These are phyloP conservation scores for Dunaliella primolecta DNA, from an alignment of 139 green algal species.

Conservation along the genomic window DNA sequence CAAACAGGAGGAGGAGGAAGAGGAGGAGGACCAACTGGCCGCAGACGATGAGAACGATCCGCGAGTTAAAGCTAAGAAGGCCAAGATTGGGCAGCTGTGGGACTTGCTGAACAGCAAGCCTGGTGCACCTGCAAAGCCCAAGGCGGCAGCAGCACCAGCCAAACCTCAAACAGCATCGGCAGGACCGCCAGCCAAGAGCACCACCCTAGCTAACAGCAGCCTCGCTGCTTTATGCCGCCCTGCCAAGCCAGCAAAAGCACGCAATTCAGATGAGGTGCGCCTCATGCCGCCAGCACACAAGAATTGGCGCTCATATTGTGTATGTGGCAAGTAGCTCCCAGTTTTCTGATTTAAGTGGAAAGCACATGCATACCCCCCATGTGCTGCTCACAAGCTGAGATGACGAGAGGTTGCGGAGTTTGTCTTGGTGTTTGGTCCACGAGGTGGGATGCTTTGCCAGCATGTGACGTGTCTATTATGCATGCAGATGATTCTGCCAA, in stretches of 20 bases:
- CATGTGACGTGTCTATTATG: no score
- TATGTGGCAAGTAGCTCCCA: no score
- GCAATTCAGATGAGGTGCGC: conserved; percentile 26
- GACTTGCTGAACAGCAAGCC: conserved; percentile 10
- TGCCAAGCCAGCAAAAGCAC: conserved; percentile 24
- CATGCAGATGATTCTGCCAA: no score
- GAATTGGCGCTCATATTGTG: no score
- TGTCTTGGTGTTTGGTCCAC: no score
- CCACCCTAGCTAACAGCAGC: conserved; percentile 11
- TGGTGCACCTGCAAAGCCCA: not conserved
- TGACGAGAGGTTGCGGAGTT: no score
- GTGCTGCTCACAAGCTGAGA: no score
- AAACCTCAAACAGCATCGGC: not conserved
- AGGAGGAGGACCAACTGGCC: not conserved
- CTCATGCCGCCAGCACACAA: no score
- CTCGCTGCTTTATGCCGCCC: conserved; percentile 33
- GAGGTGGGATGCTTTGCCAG: no score
- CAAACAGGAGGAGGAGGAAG: conserved; percentile 9
- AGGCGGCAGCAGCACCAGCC: not conserved
- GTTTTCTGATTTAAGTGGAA: no score
- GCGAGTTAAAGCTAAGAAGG: conserved; percentile 12
- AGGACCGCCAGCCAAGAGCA: conserved; percentile 7
- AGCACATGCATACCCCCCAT: no score
- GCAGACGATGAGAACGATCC: conserved; percentile 14
- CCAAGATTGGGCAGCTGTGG: conserved; percentile 23